A percentile compares a stretch with the other conserved stretches of the same genome.
These are phyloP conservation scores for Coniochaeta sp. DNA, from an alignment of 2,329 filamentous ascomycete genomes.

Conservation along the genomic window DNA sequence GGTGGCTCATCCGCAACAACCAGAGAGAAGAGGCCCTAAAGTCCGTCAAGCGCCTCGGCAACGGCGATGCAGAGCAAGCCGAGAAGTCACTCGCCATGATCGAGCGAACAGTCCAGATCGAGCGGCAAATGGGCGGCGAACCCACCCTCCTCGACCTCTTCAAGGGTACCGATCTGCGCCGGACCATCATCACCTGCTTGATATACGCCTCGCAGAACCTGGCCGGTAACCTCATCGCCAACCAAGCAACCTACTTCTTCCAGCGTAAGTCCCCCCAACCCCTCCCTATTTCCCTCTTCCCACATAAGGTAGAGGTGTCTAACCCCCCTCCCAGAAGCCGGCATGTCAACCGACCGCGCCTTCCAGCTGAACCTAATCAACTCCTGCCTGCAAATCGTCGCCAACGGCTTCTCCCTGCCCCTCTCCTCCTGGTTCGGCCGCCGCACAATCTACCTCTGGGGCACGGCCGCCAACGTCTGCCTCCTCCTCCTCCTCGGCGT, in stretches of 20 bases:
- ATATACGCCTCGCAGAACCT: conserved; percentile 53
- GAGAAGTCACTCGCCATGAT: conserved; percentile 49
- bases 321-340: neutral
- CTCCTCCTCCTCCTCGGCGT: conserved; percentile 4
- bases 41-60: conserved; percentile 29
- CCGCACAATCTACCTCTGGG: conserved; percentile 30
- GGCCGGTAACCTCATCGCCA: conserved; percentile 54
- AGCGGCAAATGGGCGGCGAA: conserved; percentile 33
- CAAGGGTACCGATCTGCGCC: conserved; percentile 45
- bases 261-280: conserved; percentile 28
- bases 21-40: conserved; percentile 33
- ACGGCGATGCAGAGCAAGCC: conserved; percentile 21
- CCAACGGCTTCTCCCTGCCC: conserved; percentile 25
- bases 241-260: conserved; percentile 56
- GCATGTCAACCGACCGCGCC: neutral
- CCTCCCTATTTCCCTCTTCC: neutral
- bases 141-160: conserved; percentile 44
- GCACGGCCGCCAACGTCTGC: conserved; percentile 10
- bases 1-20: conserved; percentile 48
- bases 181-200: conserved; percentile 46
- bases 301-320: too few species aligned
- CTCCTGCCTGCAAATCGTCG: conserved; percentile 9
- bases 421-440: conserved; percentile 30
- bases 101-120: conserved; percentile 47
- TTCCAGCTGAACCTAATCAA: conserved; percentile 12